Percentiles rank a stretch among this genome's conserved stretches.
Conservation (phyloP, 768 basidiomycete species). For the Sporobolomyces phaffii region DNA sequence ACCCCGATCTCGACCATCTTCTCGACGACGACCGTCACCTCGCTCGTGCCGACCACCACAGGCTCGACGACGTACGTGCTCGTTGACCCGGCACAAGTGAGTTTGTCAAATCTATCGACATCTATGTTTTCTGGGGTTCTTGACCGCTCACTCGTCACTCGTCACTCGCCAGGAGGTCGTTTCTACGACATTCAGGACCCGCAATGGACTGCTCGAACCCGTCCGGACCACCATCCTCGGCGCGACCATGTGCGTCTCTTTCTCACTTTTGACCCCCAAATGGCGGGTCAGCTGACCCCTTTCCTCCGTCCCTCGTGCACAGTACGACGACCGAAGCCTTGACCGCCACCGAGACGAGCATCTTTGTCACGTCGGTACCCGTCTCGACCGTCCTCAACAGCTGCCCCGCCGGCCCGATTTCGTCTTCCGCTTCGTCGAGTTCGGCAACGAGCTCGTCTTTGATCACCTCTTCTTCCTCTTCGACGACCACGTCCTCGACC, state of each 20-base stretch:
- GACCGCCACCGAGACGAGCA: not conserved
- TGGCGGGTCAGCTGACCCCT: slow-evolving; percentile 4
- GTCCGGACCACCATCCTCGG: not conserved
- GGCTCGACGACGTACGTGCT: slow-evolving; percentile 7
- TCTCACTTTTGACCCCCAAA: not conserved
- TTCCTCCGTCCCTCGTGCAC: too few relatives aligned
- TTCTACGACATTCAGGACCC: not conserved
- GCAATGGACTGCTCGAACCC: slow-evolving; percentile 1
- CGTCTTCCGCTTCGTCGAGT: not conserved
- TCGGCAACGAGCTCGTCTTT: not conserved
- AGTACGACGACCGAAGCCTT: not conserved
- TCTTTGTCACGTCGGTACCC: slow-evolving; percentile 16
- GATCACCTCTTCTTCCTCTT: not conserved
- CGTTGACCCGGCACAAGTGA: slow-evolving; percentile 7
- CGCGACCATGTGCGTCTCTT: slow-evolving; percentile 7
- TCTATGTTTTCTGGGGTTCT: not conserved
- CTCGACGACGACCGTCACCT: slow-evolving; percentile 6
- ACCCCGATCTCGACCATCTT: slow-evolving; percentile 7
- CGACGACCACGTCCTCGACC: not conserved
- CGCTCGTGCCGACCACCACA: slow-evolving; percentile 3
- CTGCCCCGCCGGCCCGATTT: not conserved
- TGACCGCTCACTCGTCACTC: not conserved
- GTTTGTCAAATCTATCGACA: not conserved
- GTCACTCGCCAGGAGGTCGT: not conserved
- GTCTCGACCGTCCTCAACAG: slow-evolving; percentile 3